Evolutionary conservation across 495 filamentous ascomycete genomes (phyloP).

Genomic region (Aspergillus haitiensis): DNA sequence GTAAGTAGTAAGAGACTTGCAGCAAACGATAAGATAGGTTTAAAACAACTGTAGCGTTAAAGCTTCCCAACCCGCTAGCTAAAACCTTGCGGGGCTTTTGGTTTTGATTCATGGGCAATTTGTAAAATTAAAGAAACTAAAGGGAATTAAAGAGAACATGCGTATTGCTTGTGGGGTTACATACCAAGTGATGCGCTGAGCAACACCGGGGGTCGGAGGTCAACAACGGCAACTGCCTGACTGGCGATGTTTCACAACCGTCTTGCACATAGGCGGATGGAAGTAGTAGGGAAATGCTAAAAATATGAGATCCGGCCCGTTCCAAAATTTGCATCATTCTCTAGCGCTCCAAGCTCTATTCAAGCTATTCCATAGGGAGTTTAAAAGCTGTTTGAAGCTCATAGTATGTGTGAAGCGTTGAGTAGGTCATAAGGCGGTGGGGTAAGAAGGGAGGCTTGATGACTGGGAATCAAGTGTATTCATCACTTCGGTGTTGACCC

Average conservation of each 20-base stretch:
- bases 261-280: not conserved
- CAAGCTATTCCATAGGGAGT: not conserved
- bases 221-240: not conserved
- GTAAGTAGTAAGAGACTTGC: constrained; percentile 1
- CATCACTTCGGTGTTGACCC: not conserved
- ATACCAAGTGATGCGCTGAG: no score
- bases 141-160: no score
- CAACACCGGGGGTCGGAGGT: no score
- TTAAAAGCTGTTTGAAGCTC: not conserved
- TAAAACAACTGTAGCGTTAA: constrained; percentile 1
- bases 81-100: not conserved
- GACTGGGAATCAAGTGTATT: no score
- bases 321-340: not conserved
- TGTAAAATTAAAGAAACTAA: no score
- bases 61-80: constrained; percentile 1
- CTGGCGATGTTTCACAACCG: not conserved
- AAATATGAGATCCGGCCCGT: not conserved
- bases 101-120: no score
- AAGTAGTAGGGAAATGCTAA: not conserved
- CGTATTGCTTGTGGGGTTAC: no score
- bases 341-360: not conserved
- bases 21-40: not conserved
- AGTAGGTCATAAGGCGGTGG: no score
- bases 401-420: no score
- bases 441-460: no score